Evolutionary conservation across 148 eudicot species (phyloP).

Genomic region (Heliosperma pusillum): DNA sequence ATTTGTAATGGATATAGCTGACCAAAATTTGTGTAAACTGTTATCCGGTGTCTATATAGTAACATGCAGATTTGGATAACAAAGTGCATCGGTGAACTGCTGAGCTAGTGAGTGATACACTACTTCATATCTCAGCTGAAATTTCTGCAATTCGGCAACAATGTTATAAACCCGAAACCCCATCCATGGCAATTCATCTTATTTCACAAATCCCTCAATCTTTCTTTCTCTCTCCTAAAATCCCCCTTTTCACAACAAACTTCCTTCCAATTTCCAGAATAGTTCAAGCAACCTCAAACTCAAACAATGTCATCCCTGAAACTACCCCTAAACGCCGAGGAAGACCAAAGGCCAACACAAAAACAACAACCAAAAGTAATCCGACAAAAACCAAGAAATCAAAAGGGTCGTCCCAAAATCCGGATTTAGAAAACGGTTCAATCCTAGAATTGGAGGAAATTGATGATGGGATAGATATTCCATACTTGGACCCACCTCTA

Average conservation of each 20-base stretch:
- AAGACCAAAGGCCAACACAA: slow-evolving; percentile 27
- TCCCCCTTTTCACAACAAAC: slow-evolving; percentile 9
- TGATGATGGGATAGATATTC: slow-evolving; percentile 63
- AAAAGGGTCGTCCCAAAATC: slow-evolving; percentile 26
- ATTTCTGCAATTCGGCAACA: not conserved
- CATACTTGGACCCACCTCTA: slow-evolving; percentile 66
- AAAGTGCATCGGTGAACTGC: too few relatives aligned
- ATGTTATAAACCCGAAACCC: slow-evolving; percentile 28
- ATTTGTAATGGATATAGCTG: too few relatives aligned
- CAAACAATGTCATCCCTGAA: slow-evolving; percentile 19
- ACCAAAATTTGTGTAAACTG: too few relatives aligned
- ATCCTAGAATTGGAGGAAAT: slow-evolving; percentile 21
- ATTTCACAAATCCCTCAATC: slow-evolving; percentile 23
- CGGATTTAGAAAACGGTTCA: slow-evolving; percentile 23
- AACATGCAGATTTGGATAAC: too few relatives aligned
- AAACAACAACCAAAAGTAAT: not conserved
- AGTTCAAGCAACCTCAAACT: slow-evolving; percentile 15
- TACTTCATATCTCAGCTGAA: too few relatives aligned
- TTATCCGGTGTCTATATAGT: too few relatives aligned
- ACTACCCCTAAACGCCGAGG: slow-evolving; percentile 27
- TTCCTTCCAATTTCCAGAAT: slow-evolving; percentile 24
- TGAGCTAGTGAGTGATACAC: too few relatives aligned
- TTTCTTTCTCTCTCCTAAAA: slow-evolving; percentile 18
- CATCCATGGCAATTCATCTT: slow-evolving; percentile 31
- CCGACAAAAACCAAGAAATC: slow-evolving; percentile 17